Conservation (phyloP, 2,329 filamentous ascomycete genomes). For the Exophiala alcalophila region DNA sequence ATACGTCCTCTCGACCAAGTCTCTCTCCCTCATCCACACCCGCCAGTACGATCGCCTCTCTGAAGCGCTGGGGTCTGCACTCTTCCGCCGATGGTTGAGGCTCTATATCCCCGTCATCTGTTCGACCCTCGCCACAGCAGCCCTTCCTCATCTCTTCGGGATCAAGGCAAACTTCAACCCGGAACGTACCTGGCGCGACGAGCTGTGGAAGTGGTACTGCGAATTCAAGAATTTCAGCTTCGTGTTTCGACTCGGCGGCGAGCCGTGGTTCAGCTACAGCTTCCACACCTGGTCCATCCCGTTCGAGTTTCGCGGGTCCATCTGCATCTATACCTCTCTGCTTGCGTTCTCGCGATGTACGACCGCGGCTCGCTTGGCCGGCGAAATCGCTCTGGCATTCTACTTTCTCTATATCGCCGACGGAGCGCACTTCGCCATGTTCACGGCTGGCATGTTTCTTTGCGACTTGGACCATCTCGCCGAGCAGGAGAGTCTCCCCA, state of each 20-base stretch:
- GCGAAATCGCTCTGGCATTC: slow-evolving; percentile 53
- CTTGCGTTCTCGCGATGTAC: slow-evolving; percentile 57
- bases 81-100: slow-evolving; percentile 44
- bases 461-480: slow-evolving; percentile 60
- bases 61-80: slow-evolving; percentile 51
- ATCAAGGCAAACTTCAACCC: slow-evolving; percentile 38
- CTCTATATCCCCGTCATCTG: slow-evolving; percentile 44
- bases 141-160: slow-evolving; percentile 54
- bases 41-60: slow-evolving; percentile 39
- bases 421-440: slow-evolving; percentile 61
- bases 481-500: slow-evolving; percentile 50
- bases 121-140: slow-evolving; percentile 42
- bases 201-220: slow-evolving; percentile 26
- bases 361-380: slow-evolving; percentile 53
- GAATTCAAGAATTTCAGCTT: slow-evolving; percentile 55
- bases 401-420: slow-evolving; percentile 69
- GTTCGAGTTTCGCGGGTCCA: slow-evolving; percentile 45
- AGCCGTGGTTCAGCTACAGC: slow-evolving; percentile 43
- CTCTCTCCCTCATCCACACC: slow-evolving; percentile 43
- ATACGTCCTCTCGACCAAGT: slow-evolving; percentile 46
- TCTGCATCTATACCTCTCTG: slow-evolving; percentile 24
- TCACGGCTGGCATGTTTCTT: slow-evolving; percentile 59
- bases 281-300: slow-evolving; percentile 48
- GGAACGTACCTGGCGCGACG: slow-evolving; percentile 15
- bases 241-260: slow-evolving; percentile 52